phyloP scores from a whole-genome alignment of 2,329 filamentous ascomycete species.

The Aspergillus amoenus region DNA sequence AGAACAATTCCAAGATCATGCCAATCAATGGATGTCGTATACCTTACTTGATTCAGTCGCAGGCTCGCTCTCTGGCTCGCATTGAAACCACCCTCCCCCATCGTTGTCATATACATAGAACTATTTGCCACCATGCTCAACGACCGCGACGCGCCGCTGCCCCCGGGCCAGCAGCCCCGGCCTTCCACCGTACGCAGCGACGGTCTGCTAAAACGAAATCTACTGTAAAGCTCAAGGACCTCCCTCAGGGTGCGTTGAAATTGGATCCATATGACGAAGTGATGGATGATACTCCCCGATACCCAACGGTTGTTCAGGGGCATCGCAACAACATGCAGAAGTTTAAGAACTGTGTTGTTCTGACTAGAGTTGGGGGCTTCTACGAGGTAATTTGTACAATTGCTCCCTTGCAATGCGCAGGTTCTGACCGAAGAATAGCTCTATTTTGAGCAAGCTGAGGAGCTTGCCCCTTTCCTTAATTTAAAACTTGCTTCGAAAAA shows the following conservation, averaged over 20 bases:
- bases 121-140: constrained; percentile 32
- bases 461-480: constrained; percentile 81
- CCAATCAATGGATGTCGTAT: constrained; percentile 22
- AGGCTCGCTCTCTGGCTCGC: not conserved
- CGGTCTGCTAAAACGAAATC: constrained; percentile 37
- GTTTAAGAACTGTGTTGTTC: constrained; percentile 83
- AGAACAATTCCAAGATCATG: constrained; percentile 22
- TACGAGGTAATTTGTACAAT: constrained; percentile 65
- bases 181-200: constrained; percentile 21
- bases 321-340: constrained; percentile 85
- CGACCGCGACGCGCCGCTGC: constrained; percentile 18
- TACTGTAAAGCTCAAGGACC: constrained; percentile 45
- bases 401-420: not conserved
- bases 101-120: constrained; percentile 25
- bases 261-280: constrained; percentile 42
- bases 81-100: constrained; percentile 9
- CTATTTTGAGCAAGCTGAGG: constrained; percentile 93
- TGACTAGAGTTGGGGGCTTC: constrained; percentile 92
- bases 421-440: constrained; percentile 48
- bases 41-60: constrained; percentile 12
- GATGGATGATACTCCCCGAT: constrained; percentile 55
- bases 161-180: constrained; percentile 15
- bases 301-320: constrained; percentile 87
- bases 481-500: constrained; percentile 82
- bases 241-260: constrained; percentile 58